Conservation (phyloP, 2,329 filamentous ascomycete genomes). For the Fusarium agapanthi region DNA sequence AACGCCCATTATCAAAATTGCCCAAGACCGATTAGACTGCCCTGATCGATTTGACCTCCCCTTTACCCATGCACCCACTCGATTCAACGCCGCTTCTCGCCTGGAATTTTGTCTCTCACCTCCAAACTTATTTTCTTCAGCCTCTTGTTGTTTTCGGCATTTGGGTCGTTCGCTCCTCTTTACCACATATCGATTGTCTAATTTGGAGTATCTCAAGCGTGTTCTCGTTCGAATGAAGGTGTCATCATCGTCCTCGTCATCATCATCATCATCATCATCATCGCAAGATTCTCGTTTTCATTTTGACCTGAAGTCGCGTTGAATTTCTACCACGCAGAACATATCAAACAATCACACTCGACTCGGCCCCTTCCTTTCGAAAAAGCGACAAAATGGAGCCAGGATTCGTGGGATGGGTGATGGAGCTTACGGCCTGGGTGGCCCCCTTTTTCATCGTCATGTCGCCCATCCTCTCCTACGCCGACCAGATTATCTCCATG, state of each 20-base stretch:
- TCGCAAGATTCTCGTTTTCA: not conserved
- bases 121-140: not conserved
- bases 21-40: not conserved
- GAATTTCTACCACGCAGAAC: not conserved
- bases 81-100: conserved; percentile 10
- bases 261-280: not conserved
- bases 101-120: conserved; percentile 22
- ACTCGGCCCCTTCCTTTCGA: not conserved
- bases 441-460: conserved; percentile 71
- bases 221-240: conserved; percentile 5
- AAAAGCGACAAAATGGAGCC: conserved; percentile 12
- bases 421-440: conserved; percentile 58
- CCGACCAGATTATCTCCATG: conserved; percentile 73
- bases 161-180: not conserved
- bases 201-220: not conserved
- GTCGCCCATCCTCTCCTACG: conserved; percentile 71
- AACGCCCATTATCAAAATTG: conserved; percentile 13
- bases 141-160: not conserved
- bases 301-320: conserved; percentile 9
- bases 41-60: conserved; percentile 12
- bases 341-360: not conserved
- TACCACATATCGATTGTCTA: not conserved
- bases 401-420: conserved; percentile 35
- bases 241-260: no score
- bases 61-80: conserved; percentile 25